phyloP scores from a whole-genome alignment of 164 flowering plant species.

The Vitis amurensis region DNA sequence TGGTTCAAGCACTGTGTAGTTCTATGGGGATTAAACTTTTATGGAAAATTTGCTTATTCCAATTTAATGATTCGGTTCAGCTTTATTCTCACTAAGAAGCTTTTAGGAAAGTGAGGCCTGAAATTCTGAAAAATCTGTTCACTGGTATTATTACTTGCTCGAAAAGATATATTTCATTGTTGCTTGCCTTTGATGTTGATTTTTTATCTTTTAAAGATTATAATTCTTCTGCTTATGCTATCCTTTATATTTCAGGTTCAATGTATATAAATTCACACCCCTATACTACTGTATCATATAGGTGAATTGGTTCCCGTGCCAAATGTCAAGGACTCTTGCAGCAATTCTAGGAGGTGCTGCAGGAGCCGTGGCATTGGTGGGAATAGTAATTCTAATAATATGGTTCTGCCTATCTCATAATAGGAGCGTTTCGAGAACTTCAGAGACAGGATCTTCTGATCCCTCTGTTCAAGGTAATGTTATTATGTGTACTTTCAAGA shows the following conservation, averaged over 20 bases:
- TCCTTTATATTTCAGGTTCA: slow-evolving; percentile 36
- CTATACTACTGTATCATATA: slow-evolving; percentile 20
- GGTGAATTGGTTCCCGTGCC: slow-evolving; percentile 51
- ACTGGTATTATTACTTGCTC: no score
- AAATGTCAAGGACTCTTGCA: slow-evolving; percentile 92
- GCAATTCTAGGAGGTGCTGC: slow-evolving; percentile 92
- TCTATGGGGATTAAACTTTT: no score
- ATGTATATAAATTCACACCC: slow-evolving; percentile 29
- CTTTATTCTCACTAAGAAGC: no score
- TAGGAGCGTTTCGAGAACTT: slow-evolving; percentile 62
- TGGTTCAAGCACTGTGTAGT: no score
- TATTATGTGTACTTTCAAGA: neutral
- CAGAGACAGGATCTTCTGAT: slow-evolving; percentile 90
- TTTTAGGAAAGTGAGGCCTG: no score
- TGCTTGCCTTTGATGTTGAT: neutral
- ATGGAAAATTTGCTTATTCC: no score
- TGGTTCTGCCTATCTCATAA: slow-evolving; percentile 60
- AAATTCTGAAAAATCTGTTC: no score
- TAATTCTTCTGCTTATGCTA: slow-evolving; percentile 10
- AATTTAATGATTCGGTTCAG: no score
- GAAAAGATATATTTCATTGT: neutral
- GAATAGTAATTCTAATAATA: slow-evolving; percentile 45
- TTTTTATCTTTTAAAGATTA: neutral
- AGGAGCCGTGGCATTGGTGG: slow-evolving; percentile 87
- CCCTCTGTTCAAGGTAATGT: slow-evolving; percentile 68